A percentile compares a stretch with the other conserved stretches of the same genome.
Evolutionary conservation across 306 rosid species (phyloP).

Genomic region (Potentilla sterilis): DNA sequence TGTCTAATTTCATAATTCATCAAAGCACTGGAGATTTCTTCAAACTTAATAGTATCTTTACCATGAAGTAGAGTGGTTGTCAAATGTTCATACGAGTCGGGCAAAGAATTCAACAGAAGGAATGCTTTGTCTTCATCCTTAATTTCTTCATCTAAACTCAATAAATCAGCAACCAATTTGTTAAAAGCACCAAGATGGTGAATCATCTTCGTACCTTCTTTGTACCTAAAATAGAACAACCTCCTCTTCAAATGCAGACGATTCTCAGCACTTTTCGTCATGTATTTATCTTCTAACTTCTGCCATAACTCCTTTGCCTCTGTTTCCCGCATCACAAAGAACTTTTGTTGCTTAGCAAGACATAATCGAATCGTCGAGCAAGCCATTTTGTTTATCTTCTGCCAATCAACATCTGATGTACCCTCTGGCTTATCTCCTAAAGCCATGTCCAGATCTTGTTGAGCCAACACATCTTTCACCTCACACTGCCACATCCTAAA

Average conservation of each 20-base stretch:
- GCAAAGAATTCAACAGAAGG: neutral
- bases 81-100: neutral
- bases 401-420: neutral
- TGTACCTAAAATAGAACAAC: neutral
- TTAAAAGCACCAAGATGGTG: neutral
- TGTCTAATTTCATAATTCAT: neutral
- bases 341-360: neutral
- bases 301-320: neutral
- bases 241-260: neutral
- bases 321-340: neutral
- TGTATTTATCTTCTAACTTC: neutral
- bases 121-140: neutral
- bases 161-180: neutral
- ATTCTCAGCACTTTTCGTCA: neutral
- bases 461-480: neutral
- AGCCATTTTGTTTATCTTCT: neutral
- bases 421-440: neutral
- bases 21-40: neutral
- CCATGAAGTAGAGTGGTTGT: neutral
- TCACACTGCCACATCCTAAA: neutral
- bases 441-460: neutral
- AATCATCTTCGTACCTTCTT: neutral
- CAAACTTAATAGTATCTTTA: neutral
- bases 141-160: no score
- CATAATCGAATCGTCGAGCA: neutral